Evolutionary conservation across 805 yeast genomes (phyloP), one percentile per base, ranked within the genome.

Genomic region (Ogataea minuta): DNA sequence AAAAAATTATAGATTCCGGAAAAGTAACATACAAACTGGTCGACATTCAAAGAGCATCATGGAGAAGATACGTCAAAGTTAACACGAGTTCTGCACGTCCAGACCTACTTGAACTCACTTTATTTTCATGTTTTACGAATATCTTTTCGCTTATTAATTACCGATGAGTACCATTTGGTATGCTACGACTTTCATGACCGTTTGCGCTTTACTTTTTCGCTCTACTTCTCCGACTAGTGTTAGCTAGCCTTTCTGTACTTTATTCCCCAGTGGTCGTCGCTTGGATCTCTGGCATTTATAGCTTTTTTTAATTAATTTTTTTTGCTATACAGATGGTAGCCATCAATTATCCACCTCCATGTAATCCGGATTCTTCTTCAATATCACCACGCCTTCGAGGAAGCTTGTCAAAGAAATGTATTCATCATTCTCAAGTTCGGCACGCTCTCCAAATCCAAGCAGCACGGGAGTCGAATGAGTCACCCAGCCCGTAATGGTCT

Each of bases 401-500:
- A 90, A 77, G 42, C 80, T 76, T 9, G 93, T 76, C 52, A 88
- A 73, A 45, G 95, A 79, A 46, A 86, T 72, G 67, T 90, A 93
- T 66, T 93, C 96, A 45, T 89, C 95, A 53, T 85, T 89, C 60
- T 95, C 99, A 51, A 93, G 71, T 64, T 93, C 99, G 0, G 99
- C 99, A 47, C 97, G 76, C 64, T 93, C 99, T 30, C 98, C 98
- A 53, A 81, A 81, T 28, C 93, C 90, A 41, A 93, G 72, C 53
- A 93, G 70, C 14, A 93, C 99, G 0, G 99, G 99, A 0, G 99
- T 93, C 4, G 93, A 85, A 58, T 93, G 99, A 1, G 99, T 93
- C 14, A 93, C 98, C 99, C 99, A 93, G 25, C 99, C 99, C 4
- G 99, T 93, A 33, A 93, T 93, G 9, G 97, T 90, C 72, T 93